Percentiles rank a stretch among this genome's conserved stretches.
Conservation (phyloP, 1,139 yeast species). For the Protomyces arabidopsidicola region DNA sequence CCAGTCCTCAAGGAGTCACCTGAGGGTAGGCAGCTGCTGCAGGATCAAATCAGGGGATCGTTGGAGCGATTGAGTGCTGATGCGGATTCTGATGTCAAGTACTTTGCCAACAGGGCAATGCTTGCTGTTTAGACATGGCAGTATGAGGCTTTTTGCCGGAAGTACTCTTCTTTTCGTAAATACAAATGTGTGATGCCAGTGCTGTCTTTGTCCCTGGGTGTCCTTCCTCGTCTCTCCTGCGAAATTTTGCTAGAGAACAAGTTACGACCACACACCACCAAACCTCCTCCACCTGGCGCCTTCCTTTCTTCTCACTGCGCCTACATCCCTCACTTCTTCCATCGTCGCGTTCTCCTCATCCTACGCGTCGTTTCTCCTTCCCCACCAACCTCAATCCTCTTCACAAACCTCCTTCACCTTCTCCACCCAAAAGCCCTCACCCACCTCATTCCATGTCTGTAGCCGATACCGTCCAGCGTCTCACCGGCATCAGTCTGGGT, state of each 20-base stretch:
- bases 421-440: neutral
- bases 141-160: no score
- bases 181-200: no score
- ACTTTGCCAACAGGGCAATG: constrained; percentile 50
- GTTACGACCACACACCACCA: no score
- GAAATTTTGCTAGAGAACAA: no score
- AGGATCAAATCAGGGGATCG: constrained; percentile 52
- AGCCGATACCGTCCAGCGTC: constrained; percentile 21
- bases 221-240: neutral
- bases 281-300: no score
- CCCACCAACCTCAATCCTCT: neutral
- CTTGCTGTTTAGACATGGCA: neutral
- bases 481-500: constrained; percentile 15
- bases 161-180: no score
- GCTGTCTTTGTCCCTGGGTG: neutral
- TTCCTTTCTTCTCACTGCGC: no score
- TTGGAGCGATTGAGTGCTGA: constrained; percentile 65
- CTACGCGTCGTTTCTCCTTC: neutral
- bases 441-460: constrained; percentile 9
- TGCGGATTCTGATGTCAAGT: constrained; percentile 83
- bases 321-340: no score
- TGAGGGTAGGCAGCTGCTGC: constrained; percentile 34
- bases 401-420: neutral
- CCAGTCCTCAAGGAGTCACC: constrained; percentile 26
- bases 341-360: no score